Evolutionary conservation across 164 flowering plant genomes (phyloP), one percentile per base, ranked within the genome.

Genomic region (Euptelea pleiosperma): DNA sequence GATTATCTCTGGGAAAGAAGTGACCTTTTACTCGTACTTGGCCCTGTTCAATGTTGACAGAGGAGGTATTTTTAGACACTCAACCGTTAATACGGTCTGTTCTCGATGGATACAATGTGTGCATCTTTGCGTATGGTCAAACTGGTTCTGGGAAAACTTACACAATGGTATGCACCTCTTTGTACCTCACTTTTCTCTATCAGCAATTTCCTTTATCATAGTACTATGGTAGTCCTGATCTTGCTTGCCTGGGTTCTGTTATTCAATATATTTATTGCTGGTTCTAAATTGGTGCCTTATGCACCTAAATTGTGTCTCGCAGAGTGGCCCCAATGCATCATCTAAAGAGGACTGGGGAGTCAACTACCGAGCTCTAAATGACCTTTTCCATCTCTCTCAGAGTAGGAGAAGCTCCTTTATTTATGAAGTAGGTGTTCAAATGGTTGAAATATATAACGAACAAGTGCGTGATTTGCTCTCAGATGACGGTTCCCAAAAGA

Each of bases 121-220:
- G 98, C 70, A 93, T 93, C 19, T 90, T 93, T 77, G 97, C 98
- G 2, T 90, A 90, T 76, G 98, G 98, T 50, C 98, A 93, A 77
- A 93, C 98, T 58, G 98, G 98, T 25, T 92, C 96, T 2, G 98
- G 96, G 55, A 92, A 92, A 68, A 89, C 96, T 3, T 86, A 87
- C 52, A 93, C 98, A 30, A 90, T 93, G 98, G 97, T 93, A 70
- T 46, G 67, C 31, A 15, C 29, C 26, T 25, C 31, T 48, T 28
- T 44, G 15, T 65, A 40, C 45, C 47, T 21, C 12, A 10, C 11
- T 45, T 34, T 52, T n/a, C 16, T 45, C 34, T 42, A 0, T 8
- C 14, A n/a, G 6, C 15, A n/a, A 29, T 7, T 33, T 31, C 51
- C 33, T 31, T 45, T 58, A 4, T 28, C 39, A 14, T 6, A n/a